Conservation (phyloP, 441 rosid genomes). For the Croton setiger region DNA sequence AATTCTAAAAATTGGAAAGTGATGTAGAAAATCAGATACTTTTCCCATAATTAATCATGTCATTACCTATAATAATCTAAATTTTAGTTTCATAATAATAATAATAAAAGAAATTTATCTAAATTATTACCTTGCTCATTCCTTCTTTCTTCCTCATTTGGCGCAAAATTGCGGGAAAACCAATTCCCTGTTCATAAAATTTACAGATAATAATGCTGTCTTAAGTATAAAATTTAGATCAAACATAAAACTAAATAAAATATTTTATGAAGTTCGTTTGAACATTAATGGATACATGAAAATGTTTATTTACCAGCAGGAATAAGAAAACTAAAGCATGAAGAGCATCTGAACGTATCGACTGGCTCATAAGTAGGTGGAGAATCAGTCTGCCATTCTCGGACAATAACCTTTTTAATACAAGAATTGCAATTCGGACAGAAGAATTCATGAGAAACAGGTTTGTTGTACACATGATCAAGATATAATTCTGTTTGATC, state of each 20-base stretch:
- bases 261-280: no score
- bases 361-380: not conserved
- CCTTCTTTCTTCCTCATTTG: not conserved
- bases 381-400: not conserved
- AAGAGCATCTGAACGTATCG: constrained; percentile 5
- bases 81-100: not conserved
- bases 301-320: constrained; percentile 5
- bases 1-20: not conserved
- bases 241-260: no score
- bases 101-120: no score
- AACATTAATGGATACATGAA: no score
- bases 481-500: constrained; percentile 1
- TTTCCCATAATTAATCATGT: not conserved
- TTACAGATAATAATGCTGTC: no score
- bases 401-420: constrained; percentile 20
- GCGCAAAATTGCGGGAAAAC: not conserved
- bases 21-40: no score
- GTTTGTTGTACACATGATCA: not conserved
- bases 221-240: no score
- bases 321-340: constrained; percentile 18
- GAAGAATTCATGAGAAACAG: constrained; percentile 7
- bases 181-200: not conserved
- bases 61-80: not conserved
- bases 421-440: constrained; percentile 21
- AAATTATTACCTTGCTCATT: not conserved